phyloP scores from a whole-genome alignment of 179 eudicot genomes.

The Silene vulgaris region DNA sequence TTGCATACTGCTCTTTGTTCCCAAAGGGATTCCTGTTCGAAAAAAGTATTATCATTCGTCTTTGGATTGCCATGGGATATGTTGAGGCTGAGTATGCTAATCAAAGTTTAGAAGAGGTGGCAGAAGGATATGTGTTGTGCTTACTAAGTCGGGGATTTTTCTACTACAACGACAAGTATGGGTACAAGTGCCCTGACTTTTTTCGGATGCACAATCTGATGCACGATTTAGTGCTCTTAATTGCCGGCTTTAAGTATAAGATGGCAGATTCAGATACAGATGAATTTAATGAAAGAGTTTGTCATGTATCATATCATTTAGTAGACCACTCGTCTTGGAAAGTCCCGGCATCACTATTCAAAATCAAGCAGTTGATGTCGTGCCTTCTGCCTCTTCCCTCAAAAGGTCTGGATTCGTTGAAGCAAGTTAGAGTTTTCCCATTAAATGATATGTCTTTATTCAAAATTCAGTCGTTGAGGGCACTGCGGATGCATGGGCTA shows the following conservation, averaged over 20 bases:
- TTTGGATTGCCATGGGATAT: slow-evolving; percentile 11
- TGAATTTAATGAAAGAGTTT: slow-evolving; percentile 11
- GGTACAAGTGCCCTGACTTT: background rate
- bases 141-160: slow-evolving; percentile 15
- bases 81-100: background rate
- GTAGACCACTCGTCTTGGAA: background rate
- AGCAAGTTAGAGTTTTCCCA: background rate
- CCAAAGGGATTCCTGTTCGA: background rate
- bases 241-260: background rate
- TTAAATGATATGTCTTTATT: background rate
- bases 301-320: slow-evolving; percentile 9
- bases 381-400: background rate
- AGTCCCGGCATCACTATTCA: background rate
- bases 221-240: slow-evolving; percentile 8
- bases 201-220: slow-evolving; percentile 2
- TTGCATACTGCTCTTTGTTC: background rate
- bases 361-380: slow-evolving; percentile 1
- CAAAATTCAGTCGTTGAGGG: background rate
- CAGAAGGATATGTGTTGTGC: background rate
- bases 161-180: background rate
- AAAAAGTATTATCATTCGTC: background rate
- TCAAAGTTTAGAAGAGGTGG: slow-evolving; percentile 9
- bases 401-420: background rate
- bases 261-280: slow-evolving; percentile 4
- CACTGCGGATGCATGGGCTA: background rate